Conservation (phyloP, 78 protist genomes). For the slime mould (Dictyostelium discoideum) region dicty_2.7 NC_007089.4:40501-41000, state of each 20-base stretch:
- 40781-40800: not conserved
- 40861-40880: not conserved
- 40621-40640: constrained; percentile 12
- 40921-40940: not conserved
- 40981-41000: no score
- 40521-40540: not conserved
- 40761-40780: not conserved
- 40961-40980: no score
- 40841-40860: not conserved
- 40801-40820: not conserved
- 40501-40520: not conserved
- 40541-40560: not conserved
- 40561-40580: no score
- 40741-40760: not conserved
- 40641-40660: constrained; percentile 30
- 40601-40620: not conserved
- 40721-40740: not conserved
- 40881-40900: not conserved
- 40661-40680: constrained; percentile 8
- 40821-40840: not conserved
- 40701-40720: not conserved
- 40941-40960: no score
- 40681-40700: constrained; percentile 9
- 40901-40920: not conserved
- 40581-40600: not conserved